These are phyloP conservation scores for Podila clonocystis DNA, from an alignment of 192 early-diverging fungal species.

Conservation along the genomic window DNA sequence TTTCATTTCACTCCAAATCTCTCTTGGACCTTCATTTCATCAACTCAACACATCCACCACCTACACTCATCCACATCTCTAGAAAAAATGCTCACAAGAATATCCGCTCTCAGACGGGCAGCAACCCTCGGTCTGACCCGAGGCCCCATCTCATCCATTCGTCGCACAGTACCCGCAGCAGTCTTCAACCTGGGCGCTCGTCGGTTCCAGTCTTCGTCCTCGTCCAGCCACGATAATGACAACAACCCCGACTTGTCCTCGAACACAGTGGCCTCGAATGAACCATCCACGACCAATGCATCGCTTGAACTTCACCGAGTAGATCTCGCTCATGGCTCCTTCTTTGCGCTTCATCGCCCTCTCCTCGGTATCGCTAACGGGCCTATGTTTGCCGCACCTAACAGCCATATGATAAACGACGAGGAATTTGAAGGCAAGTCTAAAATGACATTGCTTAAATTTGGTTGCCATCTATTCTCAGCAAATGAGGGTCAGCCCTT, in stretches of 20 bases:
- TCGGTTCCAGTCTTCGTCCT: constrained; percentile 34
- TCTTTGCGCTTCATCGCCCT: constrained; percentile 50
- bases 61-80: not conserved
- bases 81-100: constrained; percentile 27
- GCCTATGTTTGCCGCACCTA: constrained; percentile 41
- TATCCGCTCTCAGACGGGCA: constrained; percentile 16
- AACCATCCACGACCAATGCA: constrained; percentile 17
- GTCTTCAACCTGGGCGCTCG: not conserved
- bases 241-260: constrained; percentile 19
- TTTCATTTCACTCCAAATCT: too few species aligned
- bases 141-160: not conserved
- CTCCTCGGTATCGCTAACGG: constrained; percentile 46
- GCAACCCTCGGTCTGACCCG: not conserved
- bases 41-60: not conserved
- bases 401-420: constrained; percentile 9
- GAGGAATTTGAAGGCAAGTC: constrained; percentile 49
- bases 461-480: not conserved
- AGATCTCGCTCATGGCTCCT: constrained; percentile 49
- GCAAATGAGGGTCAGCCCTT: too few species aligned
- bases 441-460: too few species aligned
- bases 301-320: constrained; percentile 38
- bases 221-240: constrained; percentile 36
- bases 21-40: not conserved
- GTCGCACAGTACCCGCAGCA: not conserved
- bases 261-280: constrained; percentile 13